These are phyloP conservation scores for Cercis canadensis DNA, from an alignment of 306 rosid genomes.

Conservation along the genomic window DNA sequence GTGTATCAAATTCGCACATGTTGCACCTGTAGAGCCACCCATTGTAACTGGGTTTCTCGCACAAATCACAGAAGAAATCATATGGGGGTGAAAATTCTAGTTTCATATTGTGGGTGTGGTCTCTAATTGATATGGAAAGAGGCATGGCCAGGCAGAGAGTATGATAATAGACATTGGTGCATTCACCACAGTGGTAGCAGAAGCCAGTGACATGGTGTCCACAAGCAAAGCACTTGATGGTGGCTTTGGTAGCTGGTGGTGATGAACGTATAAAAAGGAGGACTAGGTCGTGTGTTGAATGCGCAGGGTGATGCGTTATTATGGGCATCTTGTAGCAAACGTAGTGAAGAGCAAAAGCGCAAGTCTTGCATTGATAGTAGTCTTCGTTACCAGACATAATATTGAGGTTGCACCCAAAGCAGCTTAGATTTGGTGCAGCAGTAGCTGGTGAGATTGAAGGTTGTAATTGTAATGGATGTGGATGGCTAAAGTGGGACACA, in stretches of 20 bases:
- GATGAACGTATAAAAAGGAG: conserved; percentile 44
- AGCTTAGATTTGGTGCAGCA: too few relatives aligned
- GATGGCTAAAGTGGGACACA: conserved; percentile 66
- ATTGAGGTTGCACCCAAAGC: conserved; percentile 58
- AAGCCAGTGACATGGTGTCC: conserved; percentile 42
- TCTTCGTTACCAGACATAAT: conserved; percentile 32
- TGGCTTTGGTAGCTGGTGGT: conserved; percentile 8
- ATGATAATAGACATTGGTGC: conserved; percentile 44
- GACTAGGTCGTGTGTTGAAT: conserved; percentile 49
- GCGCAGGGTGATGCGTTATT: conserved; percentile 55
- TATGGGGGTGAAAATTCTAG: conserved; percentile 54
- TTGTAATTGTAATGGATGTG: conserved; percentile 51
- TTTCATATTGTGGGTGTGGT: conserved; percentile 58
- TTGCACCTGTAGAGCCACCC: conserved; percentile 73
- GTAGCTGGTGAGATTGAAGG: conserved; percentile 33
- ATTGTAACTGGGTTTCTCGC: conserved; percentile 45
- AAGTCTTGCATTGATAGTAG: conserved; percentile 52
- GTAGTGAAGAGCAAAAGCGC: conserved; percentile 50
- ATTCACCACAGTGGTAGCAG: conserved; percentile 59
- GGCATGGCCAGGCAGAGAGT: conserved; percentile 55
- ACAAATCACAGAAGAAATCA: conserved; percentile 64
- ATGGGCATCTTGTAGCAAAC: conserved; percentile 58
- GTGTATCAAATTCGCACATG: conserved; percentile 66
- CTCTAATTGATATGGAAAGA: conserved; percentile 36
- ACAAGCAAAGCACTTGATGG: conserved; percentile 49